These are phyloP conservation scores for Moringa oleifera DNA, from an alignment of 345 rosid genomes.

Conservation along the genomic window DNA sequence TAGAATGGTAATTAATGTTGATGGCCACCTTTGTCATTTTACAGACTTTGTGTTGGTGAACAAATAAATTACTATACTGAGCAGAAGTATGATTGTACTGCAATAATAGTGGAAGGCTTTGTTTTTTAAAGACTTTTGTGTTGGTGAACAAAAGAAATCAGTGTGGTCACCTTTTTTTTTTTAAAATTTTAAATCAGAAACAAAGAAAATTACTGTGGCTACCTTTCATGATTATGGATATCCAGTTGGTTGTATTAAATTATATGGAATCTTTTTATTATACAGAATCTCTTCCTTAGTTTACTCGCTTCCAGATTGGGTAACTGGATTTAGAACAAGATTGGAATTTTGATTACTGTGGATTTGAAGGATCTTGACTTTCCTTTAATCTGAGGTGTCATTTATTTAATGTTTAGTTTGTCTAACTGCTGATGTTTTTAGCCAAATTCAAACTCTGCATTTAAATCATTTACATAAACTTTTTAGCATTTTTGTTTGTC, in stretches of 20 bases:
- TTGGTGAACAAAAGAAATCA: no score
- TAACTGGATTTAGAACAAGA: conserved; percentile 1
- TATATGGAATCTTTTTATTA: neutral
- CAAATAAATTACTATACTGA: no score
- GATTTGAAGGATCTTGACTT: neutral
- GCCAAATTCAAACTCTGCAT: neutral
- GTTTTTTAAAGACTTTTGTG: neutral
- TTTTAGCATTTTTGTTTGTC: neutral
- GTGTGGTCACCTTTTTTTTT: no score
- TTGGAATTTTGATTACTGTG: neutral
- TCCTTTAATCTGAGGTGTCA: neutral
- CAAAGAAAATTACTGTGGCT: neutral
- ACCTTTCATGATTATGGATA: neutral
- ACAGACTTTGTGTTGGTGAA: no score
- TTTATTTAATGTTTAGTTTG: no score
- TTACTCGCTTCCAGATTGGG: conserved; percentile 15
- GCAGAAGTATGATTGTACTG: no score
- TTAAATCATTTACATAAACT: no score
- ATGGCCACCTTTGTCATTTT: no score
- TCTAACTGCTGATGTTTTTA: neutral
- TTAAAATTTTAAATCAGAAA: no score
- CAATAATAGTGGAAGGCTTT: conserved; percentile 7
- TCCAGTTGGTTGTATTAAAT: neutral
- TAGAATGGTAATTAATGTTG: no score
- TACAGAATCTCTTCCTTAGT: no score